Percentiles rank a stretch among this genome's conserved stretches.
Conservation (phyloP, 129 eudicot species). For the Centella asiatica region DNA sequence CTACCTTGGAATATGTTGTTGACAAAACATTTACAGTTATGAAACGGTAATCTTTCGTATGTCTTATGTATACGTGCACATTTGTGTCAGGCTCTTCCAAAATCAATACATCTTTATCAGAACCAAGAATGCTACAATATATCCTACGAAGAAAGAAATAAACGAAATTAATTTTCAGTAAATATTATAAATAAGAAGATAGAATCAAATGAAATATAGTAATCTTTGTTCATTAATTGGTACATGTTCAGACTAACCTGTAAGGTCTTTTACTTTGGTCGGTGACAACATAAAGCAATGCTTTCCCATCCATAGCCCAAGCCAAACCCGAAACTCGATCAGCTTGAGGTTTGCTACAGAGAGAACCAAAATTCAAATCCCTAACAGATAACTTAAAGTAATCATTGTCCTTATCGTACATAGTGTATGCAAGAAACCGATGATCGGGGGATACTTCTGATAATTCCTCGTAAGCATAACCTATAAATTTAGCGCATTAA, state of each 20-base stretch:
- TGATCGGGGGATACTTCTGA: conserved; percentile 97
- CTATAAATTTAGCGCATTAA: conserved; percentile 21
- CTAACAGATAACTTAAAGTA: conserved; percentile 73
- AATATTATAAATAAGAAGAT: neutral
- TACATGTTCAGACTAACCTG: conserved; percentile 32
- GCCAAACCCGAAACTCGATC: conserved; percentile 69
- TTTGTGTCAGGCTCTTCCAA: conserved; percentile 58
- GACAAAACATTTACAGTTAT: conserved; percentile 60
- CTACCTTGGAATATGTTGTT: conserved; percentile 68
- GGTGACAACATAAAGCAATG: conserved; percentile 81
- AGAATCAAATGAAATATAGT: neutral
- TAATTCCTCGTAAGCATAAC: conserved; percentile 81
- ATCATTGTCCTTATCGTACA: conserved; percentile 94
- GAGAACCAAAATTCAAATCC: conserved; percentile 65
- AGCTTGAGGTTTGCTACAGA: conserved; percentile 80
- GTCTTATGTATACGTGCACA: conserved; percentile 54
- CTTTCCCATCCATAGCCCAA: conserved; percentile 79
- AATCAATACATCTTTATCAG: conserved; percentile 62
- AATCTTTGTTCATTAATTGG: neutral
- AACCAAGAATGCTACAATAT: conserved; percentile 68
- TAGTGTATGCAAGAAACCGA: conserved; percentile 78
- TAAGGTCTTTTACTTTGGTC: conserved; percentile 74
- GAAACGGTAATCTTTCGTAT: conserved; percentile 65
- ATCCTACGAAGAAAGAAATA: conserved; percentile 35
- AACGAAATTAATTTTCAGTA: neutral